Base-by-base conservation (phyloP, 495 filamentous ascomycete genomes). In the Bacidia rubella region DNA sequence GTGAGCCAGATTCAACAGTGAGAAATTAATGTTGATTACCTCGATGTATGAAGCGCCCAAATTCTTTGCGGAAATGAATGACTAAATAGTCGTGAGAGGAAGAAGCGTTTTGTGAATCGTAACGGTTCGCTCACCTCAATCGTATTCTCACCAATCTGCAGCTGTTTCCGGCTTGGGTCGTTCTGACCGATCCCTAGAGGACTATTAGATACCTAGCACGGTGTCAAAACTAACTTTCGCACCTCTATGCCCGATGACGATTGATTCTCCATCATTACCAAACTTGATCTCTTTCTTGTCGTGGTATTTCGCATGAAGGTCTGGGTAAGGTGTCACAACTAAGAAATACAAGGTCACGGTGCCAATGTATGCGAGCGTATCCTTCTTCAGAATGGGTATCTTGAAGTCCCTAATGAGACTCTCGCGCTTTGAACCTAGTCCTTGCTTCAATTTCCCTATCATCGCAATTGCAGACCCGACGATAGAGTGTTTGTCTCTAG, bases 141-240 rank as follows among this genome's bases (percentile, higher is more conserved):
- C 2, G 66, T 68, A 39, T 70, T 71, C 45, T 70, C 69, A 12
- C 69, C 64, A 12, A 70, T 43, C 57, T 72, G 69, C 38, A 72
- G 54, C 15, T 64, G 57, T 32, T 19, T 60, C 24, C 42, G 57
- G 19, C 42, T 49, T 21, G 54, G 43, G 27, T 53, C 51, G 50
- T 68, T 66, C 54, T 62, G 55, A 19, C 65, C 65, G 12, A 60
- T 48, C 49, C 60, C 60, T 62, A 17, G 11, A 2, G 20, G 5
- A 10, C 23, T 40, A 55, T 47, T 52, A 32, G 41, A 21, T 38
- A 40, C 11, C 24, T 23, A 47, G 2, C 23, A 24, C 21, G 23
- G 11, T 45, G 11, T 5, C 42, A 45, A 11, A 19, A 5, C 5
- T 32, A 17, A 17, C 12, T 10, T 26, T 50, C 23, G 20, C 54